Evolutionary conservation across 2,329 filamentous ascomycete genomes (phyloP).

Genomic region (Aspergillus fructus): DNA sequence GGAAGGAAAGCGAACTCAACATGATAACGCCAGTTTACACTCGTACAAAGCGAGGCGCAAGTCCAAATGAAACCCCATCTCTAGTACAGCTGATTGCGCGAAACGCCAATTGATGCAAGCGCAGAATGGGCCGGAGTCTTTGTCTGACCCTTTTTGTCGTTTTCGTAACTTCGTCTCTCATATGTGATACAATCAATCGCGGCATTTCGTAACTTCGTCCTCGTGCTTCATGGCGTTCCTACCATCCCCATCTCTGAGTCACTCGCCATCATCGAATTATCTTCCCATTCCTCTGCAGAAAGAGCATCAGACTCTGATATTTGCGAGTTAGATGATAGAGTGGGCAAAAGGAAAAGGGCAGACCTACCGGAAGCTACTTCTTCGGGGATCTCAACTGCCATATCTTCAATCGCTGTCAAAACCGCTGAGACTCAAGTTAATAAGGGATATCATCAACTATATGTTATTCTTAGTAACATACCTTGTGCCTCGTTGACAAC

Average conservation of each 20-base stretch:
- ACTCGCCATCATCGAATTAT: constrained; percentile 40
- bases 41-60: constrained; percentile 10
- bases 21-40: constrained; percentile 8
- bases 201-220: constrained; percentile 1
- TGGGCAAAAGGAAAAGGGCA: constrained; percentile 18
- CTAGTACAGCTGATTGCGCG: constrained; percentile 12
- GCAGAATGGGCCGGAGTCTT: constrained; percentile 8
- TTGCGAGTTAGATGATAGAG: constrained; percentile 22
- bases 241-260: constrained; percentile 42
- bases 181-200: constrained; percentile 25
- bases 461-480: constrained; percentile 20
- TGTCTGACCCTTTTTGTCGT: constrained; percentile 4
- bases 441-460: constrained; percentile 1
- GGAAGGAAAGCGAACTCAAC: background rate
- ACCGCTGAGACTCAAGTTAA: constrained; percentile 26
- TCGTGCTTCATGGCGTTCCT: constrained; percentile 32
- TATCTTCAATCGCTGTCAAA: constrained; percentile 33
- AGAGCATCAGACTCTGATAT: constrained; percentile 40
- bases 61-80: constrained; percentile 13
- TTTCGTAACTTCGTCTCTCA: constrained; percentile 28
- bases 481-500: constrained; percentile 35
- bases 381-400: constrained; percentile 38
- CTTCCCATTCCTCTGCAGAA: constrained; percentile 44
- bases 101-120: constrained; percentile 28
- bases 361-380: constrained; percentile 41